Conservation (phyloP, 805 yeast genomes). For the Ogataea allantospora region DNA sequence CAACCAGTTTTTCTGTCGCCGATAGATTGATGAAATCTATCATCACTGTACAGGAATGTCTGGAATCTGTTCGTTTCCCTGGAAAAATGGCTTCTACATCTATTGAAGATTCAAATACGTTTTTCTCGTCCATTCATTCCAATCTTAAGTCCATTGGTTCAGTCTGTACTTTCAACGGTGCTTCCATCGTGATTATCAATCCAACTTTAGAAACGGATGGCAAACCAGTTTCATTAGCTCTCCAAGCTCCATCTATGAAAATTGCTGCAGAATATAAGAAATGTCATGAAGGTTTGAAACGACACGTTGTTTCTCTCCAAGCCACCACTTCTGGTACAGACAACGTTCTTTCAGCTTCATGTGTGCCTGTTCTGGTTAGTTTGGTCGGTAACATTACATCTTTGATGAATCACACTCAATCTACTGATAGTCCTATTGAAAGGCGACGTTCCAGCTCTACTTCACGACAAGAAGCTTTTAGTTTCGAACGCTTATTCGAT, state of each 20-base stretch:
- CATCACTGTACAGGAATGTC: conserved; percentile 31
- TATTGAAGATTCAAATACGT: conserved; percentile 5
- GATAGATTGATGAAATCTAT: conserved; percentile 52
- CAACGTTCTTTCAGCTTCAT: conserved; percentile 66
- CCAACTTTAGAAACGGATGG: conserved; percentile 42
- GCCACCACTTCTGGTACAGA: conserved; percentile 65
- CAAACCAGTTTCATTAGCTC: conserved; percentile 49
- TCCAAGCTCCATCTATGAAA: conserved; percentile 75
- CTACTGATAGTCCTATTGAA: not conserved
- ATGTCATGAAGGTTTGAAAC: conserved; percentile 33
- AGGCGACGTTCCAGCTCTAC: not conserved
- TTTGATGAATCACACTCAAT: conserved; percentile 38
- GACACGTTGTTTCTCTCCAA: conserved; percentile 50
- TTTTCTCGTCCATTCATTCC: conserved; percentile 6
- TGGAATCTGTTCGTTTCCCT: conserved; percentile 8
- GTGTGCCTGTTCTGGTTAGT: conserved; percentile 75
- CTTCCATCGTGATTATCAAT: conserved; percentile 51
- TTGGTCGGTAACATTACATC: conserved; percentile 49
- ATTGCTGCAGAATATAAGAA: conserved; percentile 54
- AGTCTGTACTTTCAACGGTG: conserved; percentile 64
- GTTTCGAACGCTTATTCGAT: conserved; percentile 46
- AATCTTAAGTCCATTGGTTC: conserved; percentile 43
- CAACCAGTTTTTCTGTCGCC: conserved; percentile 53
- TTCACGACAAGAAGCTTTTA: conserved; percentile 21
- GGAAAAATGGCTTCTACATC: conserved; percentile 1